Conservation (phyloP, 768 basidiomycete genomes). For the Coprinopsis marcescibilis region DNA sequence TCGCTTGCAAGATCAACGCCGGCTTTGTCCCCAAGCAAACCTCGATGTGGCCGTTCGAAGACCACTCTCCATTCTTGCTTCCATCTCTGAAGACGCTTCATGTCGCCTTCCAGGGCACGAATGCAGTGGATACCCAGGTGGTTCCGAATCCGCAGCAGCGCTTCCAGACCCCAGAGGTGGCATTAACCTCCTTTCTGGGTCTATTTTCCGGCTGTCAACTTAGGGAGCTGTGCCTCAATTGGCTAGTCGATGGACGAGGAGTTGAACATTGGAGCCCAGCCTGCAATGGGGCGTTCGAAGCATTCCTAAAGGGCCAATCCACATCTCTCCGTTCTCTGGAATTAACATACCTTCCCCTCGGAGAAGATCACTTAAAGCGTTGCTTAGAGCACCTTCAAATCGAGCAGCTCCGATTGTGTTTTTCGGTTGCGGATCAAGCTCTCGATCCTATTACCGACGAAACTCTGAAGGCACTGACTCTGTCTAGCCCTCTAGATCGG, state of each 20-base stretch:
- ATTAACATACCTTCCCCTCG: constrained; percentile 34
- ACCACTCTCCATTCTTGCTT: constrained; percentile 16
- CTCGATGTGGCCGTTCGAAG: constrained; percentile 11
- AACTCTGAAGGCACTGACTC: constrained; percentile 22
- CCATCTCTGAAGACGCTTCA: constrained; percentile 28
- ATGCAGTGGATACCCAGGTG: constrained; percentile 7
- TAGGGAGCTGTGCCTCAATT: constrained; percentile 27
- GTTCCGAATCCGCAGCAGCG: neutral
- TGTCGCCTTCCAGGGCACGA: constrained; percentile 29
- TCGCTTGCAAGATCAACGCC: constrained; percentile 27
- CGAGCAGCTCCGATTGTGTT: constrained; percentile 27
- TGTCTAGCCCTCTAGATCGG: neutral
- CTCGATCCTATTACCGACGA: constrained; percentile 33
- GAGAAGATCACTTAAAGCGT: constrained; percentile 25
- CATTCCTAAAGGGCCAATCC: constrained; percentile 22
- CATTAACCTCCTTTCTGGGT: constrained; percentile 20
- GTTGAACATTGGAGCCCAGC: constrained; percentile 16
- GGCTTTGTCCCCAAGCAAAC: too few species aligned
- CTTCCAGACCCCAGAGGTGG: constrained; percentile 10
- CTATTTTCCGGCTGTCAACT: constrained; percentile 26
- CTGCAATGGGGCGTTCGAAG: constrained; percentile 21
- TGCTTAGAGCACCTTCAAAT: constrained; percentile 26
- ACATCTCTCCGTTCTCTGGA: constrained; percentile 25
- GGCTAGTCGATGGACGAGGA: constrained; percentile 22
- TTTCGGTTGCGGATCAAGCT: constrained; percentile 26